Base-by-base conservation (phyloP, 257 asterid species). In the Penstemon eatonii region DNA sequence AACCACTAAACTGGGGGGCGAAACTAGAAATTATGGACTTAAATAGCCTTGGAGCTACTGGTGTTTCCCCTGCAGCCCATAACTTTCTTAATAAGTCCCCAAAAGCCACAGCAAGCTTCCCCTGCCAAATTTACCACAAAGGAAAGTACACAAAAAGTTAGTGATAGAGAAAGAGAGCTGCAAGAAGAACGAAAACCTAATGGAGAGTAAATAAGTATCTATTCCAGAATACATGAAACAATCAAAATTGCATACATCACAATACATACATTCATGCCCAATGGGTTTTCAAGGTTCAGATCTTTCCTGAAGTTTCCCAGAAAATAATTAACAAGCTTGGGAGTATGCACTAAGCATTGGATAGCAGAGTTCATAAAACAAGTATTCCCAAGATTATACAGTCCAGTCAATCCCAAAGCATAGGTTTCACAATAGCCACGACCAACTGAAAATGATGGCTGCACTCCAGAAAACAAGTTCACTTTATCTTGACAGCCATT, bases 241-340 rank as follows among this genome's bases (percentile, higher is more conserved):
- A 61, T 12, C 3, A 55, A 59, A 67, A 56, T 49, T n/a, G n/a
- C 52, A 64, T 5, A 42, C 39, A 13, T 38, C 33, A 63, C n/a
- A 51, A 54, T 62, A 69, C 89, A 54, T 83, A 87, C 96, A 0
- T 75, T 81, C 92, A 77, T 72, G 67, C 92, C 95, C 71, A 87
- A 66, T 18, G 92, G 87, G 72, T 89, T 89, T 71, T 70, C 90
- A 67, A 42, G 58, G 80, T 89, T 89, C 65, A 89, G 80, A 70
- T 89, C 92, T 66, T 75, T 77, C 67, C 79, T 83, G 81, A 82
- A 87, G 79, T 87, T 82, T 39, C 86, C 84, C 47, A 89, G 89
- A 81, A 89, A 89, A 80, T 85, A 89, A 74, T 87, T 87, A 19
- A 83, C 92, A 56, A 89, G 83, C 79, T 87, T 82, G 0, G 84